These are phyloP conservation scores for Amyloporia xantha DNA, from an alignment of 768 basidiomycete species.

Conservation along the genomic window DNA sequence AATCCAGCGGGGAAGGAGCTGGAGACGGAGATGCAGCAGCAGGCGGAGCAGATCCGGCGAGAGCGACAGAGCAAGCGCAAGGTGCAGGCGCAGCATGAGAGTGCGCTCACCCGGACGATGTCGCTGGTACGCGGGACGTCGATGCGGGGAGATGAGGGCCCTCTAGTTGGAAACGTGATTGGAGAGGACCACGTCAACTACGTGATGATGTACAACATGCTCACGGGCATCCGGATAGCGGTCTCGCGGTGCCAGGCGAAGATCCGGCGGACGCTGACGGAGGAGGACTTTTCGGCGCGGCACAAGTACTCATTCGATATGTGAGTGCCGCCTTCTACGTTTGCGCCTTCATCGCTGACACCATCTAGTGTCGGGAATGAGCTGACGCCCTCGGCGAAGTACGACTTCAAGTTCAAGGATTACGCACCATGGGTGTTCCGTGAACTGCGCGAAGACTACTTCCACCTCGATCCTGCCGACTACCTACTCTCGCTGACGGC, in stretches of 20 bases:
- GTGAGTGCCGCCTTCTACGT: constrained; percentile 37
- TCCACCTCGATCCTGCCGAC: constrained; percentile 94
- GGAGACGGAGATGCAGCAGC: constrained; percentile 77
- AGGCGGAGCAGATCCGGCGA: constrained; percentile 79
- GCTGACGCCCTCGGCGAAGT: constrained; percentile 93
- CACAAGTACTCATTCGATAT: constrained; percentile 99
- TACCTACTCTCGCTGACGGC: constrained; percentile 94
- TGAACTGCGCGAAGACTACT: constrained; percentile 87
- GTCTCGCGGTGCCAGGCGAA: constrained; percentile 97
- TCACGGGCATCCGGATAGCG: constrained; percentile 94
- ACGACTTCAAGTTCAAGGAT: constrained; percentile 99
- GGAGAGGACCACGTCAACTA: constrained; percentile 99
- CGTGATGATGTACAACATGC: constrained; percentile 99
- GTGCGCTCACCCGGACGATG: constrained; percentile 35
- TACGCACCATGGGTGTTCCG: constrained; percentile 99
- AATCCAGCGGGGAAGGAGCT: constrained; percentile 44
- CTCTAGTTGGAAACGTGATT: constrained; percentile 90
- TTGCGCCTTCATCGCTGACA: constrained; percentile 4
- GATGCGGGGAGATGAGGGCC: constrained; percentile 41
- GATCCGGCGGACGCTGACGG: constrained; percentile 75
- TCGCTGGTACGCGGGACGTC: constrained; percentile 20
- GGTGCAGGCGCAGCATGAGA: constrained; percentile 52
- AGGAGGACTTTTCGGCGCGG: constrained; percentile 79
- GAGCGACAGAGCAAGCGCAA: constrained; percentile 73
- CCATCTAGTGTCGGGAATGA: constrained; percentile 83